A percentile compares a stretch with the other conserved stretches of the same genome.
Conservation (phyloP, 176 grass and related monocot species). For the Zizania latifolia region DNA sequence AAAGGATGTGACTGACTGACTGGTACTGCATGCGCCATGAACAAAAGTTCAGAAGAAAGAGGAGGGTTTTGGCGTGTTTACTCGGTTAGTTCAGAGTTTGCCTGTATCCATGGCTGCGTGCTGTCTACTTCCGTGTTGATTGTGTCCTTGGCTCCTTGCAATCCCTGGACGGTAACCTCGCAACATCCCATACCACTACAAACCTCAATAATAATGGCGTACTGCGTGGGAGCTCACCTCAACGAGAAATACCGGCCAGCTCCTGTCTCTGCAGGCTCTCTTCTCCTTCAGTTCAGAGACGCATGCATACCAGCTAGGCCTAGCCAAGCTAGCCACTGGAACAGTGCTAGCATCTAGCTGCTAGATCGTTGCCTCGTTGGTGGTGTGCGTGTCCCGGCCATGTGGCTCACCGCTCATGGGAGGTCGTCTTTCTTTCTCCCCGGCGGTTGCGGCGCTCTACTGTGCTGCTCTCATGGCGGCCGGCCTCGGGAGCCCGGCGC, state of each 20-base stretch:
- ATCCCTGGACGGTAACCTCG: slow-evolving; percentile 19
- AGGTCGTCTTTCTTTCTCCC: background rate
- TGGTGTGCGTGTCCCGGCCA: background rate
- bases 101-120: background rate
- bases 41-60: background rate
- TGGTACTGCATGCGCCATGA: background rate
- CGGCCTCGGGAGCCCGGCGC: background rate
- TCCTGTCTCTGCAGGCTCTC: background rate
- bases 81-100: background rate
- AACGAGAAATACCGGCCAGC: slow-evolving; percentile 23
- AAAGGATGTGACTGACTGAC: background rate
- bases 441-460: slow-evolving; percentile 8
- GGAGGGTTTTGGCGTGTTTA: background rate
- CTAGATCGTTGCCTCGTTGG: background rate
- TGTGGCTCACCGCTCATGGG: slow-evolving; percentile 3
- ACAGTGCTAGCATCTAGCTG: background rate
- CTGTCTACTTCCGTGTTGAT: slow-evolving; percentile 11
- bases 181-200: background rate
- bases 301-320: background rate
- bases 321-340: background rate
- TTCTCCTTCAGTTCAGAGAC: background rate
- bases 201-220: slow-evolving; percentile 15
- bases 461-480: slow-evolving; percentile 1
- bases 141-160: slow-evolving; percentile 24
- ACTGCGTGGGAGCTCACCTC: slow-evolving; percentile 13